These are phyloP conservation scores for Volvox reticuliferus DNA, from an alignment of 139 green algal genomes.

Conservation along the genomic window DNA sequence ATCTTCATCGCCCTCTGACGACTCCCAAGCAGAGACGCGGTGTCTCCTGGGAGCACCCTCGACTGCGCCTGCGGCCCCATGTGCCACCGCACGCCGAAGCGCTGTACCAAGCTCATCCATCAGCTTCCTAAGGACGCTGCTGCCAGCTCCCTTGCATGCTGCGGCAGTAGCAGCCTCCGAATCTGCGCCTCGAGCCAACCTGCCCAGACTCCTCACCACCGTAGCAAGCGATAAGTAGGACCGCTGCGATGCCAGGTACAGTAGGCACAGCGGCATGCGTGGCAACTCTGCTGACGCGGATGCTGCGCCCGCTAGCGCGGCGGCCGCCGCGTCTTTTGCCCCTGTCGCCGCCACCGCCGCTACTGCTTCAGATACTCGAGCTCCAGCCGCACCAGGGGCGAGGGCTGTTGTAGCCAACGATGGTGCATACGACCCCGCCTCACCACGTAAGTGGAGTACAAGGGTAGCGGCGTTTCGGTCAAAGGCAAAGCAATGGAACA, in stretches of 20 bases:
- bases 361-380: no score
- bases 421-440: constrained; percentile 16
- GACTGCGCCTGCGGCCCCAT: no score
- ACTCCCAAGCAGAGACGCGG: not conserved
- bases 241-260: constrained; percentile 56
- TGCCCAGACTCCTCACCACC: constrained; percentile 59
- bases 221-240: constrained; percentile 73
- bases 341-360: not conserved
- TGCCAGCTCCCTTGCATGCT: not conserved
- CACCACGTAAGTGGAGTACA: constrained; percentile 52
- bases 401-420: not conserved
- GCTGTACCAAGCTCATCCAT: constrained; percentile 49
- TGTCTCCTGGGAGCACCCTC: not conserved
- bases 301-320: constrained; percentile 26
- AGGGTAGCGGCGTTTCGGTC: constrained; percentile 61
- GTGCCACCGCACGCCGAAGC: not conserved
- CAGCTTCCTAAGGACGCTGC: constrained; percentile 54
- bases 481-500: constrained; percentile 70
- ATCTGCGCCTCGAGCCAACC: constrained; percentile 52
- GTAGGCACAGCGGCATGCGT: constrained; percentile 74
- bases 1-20: not conserved
- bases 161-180: not conserved
- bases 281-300: constrained; percentile 59
- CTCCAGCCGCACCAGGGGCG: no score
- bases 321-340: not conserved